Percentiles rank a stretch among this genome's conserved stretches.
Conservation (phyloP, 2,329 filamentous ascomycete genomes). For the Hymenoscyphus salicellus region DNA sequence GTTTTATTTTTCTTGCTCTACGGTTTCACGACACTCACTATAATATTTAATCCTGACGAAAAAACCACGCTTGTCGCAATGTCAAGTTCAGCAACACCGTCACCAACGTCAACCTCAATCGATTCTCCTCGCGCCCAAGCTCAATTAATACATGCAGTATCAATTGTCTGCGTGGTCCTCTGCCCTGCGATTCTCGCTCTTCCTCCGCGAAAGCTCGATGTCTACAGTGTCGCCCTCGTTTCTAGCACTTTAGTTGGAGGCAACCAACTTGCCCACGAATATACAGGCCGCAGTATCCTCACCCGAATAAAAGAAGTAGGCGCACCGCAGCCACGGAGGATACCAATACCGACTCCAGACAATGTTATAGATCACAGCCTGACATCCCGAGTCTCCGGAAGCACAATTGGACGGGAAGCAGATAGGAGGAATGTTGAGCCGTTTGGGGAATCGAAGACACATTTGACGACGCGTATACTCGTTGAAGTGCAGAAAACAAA, state of each 20-base stretch:
- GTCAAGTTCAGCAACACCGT: background rate
- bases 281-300: conserved; percentile 31
- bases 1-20: too few species aligned
- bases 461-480: background rate
- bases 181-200: conserved; percentile 54
- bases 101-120: background rate
- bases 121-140: background rate
- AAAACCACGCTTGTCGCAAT: background rate
- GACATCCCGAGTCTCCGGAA: background rate
- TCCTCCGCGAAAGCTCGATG: conserved; percentile 60
- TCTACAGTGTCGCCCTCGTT: conserved; percentile 55
- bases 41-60: background rate
- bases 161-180: conserved; percentile 48
- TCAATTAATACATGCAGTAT: conserved; percentile 24
- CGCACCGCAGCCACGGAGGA: background rate
- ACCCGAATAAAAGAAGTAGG: conserved; percentile 5
- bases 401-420: background rate
- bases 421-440: conserved; percentile 4
- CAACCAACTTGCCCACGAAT: conserved; percentile 33
- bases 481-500: conserved; percentile 14
- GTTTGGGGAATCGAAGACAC: background rate
- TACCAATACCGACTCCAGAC: background rate
- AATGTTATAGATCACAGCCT: background rate
- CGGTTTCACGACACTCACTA: too few species aligned
- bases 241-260: conserved; percentile 36